Percentiles rank a stretch among this genome's conserved stretches.
phyloP scores from a whole-genome alignment of 139 green algal genomes.

The Picochlorum sp. region DNA sequence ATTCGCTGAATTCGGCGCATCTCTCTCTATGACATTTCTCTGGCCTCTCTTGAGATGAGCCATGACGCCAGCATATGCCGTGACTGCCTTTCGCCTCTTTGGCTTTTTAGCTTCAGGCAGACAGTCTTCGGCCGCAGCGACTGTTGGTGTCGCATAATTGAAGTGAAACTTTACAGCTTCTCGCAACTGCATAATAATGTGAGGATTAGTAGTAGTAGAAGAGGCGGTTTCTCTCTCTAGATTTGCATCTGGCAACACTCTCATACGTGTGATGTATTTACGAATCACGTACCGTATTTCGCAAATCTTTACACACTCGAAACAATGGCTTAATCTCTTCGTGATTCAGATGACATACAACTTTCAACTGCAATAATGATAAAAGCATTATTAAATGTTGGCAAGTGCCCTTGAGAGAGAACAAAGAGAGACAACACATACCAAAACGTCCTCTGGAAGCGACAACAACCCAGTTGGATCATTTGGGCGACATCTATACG shows the following conservation, averaged over 20 bases:
- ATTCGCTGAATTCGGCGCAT: background rate
- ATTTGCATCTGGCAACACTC: too few relatives aligned
- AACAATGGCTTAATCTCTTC: slow-evolving; percentile 38
- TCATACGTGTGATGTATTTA: too few relatives aligned
- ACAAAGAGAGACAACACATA: background rate
- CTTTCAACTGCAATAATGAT: slow-evolving; percentile 17
- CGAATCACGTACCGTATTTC: slow-evolving; percentile 13
- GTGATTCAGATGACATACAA: slow-evolving; percentile 37
- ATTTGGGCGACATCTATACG: slow-evolving; percentile 13
- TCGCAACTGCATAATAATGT: background rate
- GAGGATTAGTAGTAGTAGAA: too few relatives aligned
- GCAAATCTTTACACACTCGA: slow-evolving; percentile 27
- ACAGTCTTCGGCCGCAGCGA: background rate
- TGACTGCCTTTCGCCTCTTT: slow-evolving; percentile 11
- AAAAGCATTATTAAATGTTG: background rate
- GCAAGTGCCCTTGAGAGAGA: too few relatives aligned
- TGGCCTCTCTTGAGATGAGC: slow-evolving; percentile 1
- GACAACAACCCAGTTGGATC: slow-evolving; percentile 22
- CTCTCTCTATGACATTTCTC: background rate
- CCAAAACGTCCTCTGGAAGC: slow-evolving; percentile 38
- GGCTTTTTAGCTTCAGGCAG: slow-evolving; percentile 10
- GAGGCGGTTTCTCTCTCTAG: too few relatives aligned
- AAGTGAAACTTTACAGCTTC: slow-evolving; percentile 34
- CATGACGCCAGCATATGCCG: slow-evolving; percentile 15
- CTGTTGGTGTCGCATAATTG: slow-evolving; percentile 25